Evolutionary conservation across 345 rosid species (phyloP), one percentile per base, ranked within the genome.

Genomic region (Cardiospermum halicacabum): DNA sequence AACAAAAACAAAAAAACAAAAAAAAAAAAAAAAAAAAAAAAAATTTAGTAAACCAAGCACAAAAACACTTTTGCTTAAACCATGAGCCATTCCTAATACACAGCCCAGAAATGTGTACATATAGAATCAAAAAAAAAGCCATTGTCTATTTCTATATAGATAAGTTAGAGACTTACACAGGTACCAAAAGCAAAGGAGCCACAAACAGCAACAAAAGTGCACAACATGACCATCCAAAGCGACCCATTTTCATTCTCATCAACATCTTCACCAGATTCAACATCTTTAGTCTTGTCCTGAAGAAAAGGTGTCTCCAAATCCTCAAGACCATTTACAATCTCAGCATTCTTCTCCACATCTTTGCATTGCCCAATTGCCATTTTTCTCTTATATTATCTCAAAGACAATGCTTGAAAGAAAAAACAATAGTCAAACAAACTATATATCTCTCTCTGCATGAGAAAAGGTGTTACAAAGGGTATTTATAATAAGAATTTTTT

Each of bases 101-200:
- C 12, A 56, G 40, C 6, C 48, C 49, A 56, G 58, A 36, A 27
- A 9, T 9, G 24, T 34, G 11, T 5, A 22, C 6, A 11, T 10
- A 27, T 13, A 51, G 34, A 5, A 16, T 7, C 5, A 11, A 39
- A 32, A 11, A 26, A 56, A 39, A 25, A 60, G 4, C 18, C 4
- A 43, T 10, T 43, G 16, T 13, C 24, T 31, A 12, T 11, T 22
- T 32, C 3, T 32, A 34, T 34, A 34, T 34, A 34, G 6, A 34
- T 5, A 34, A 2, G 39, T 62, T 39, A 56, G 24, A 22, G 4
- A 84, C 98, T 87, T 81, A 92, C 98, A 74, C 98, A 92, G 39
- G 92, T 84, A 22, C 98, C 98, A 32, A 92, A 92, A 59, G 84
- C 92, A 61, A 92, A 89, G 51, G 98, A 89, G 59, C 95, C 96